Evolutionary conservation across 164 flowering plant genomes (phyloP).

Genomic region (Macadamia integrifolia): DNA sequence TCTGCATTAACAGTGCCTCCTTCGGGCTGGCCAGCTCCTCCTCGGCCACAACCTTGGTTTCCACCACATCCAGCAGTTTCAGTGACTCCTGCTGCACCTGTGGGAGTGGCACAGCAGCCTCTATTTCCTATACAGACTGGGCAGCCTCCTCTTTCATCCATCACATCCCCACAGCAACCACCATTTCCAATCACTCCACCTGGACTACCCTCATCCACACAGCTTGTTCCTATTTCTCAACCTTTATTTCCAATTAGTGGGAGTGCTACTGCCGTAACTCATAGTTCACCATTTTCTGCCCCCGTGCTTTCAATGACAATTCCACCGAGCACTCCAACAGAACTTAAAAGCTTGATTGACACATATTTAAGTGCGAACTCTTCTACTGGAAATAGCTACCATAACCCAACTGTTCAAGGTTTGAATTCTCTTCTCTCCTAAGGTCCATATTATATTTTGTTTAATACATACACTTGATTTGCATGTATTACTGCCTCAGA

Average conservation of each 20-base stretch:
- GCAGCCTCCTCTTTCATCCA: slow-evolving; percentile 44
- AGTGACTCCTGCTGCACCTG: slow-evolving; percentile 39
- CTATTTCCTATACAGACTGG: slow-evolving; percentile 77
- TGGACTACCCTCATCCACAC: slow-evolving; percentile 19
- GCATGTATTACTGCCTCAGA: no score
- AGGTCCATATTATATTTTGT: no score
- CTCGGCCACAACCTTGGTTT: slow-evolving; percentile 84
- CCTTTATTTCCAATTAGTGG: slow-evolving; percentile 75
- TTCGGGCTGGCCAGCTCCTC: slow-evolving; percentile 68
- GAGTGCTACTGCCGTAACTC: slow-evolving; percentile 38
- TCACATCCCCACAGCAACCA: slow-evolving; percentile 36
- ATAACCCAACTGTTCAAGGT: slow-evolving; percentile 41
- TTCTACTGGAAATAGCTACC: slow-evolving; percentile 27
- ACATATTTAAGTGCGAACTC: slow-evolving; percentile 20
- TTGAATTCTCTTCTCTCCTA: slow-evolving; percentile 3
- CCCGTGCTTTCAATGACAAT: slow-evolving; percentile 35
- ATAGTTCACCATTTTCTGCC: slow-evolving; percentile 47
- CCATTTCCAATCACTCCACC: slow-evolving; percentile 25
- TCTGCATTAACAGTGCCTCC: slow-evolving; percentile 57
- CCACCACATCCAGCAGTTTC: slow-evolving; percentile 49
- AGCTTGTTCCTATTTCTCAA: slow-evolving; percentile 59
- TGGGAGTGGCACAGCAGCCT: slow-evolving; percentile 59
- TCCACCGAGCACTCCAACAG: slow-evolving; percentile 38
- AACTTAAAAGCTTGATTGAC: slow-evolving; percentile 34
- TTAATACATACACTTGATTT: no score